Conservation (phyloP, 345 rosid species). For the Melaleuca quinquenervia region DNA sequence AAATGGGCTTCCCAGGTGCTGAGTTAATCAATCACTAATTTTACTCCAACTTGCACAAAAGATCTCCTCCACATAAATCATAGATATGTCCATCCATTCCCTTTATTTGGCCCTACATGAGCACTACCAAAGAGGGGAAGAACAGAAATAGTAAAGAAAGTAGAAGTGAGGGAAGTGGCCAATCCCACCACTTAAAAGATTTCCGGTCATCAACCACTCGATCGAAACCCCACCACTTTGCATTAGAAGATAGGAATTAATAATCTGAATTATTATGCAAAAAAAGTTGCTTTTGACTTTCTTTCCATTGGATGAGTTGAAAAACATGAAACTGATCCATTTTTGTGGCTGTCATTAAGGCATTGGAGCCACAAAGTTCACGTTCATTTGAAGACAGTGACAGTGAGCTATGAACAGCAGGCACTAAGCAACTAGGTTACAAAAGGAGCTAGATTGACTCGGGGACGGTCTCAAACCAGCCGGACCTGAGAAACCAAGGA, state of each 20-base stretch:
- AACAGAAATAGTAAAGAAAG: constrained; percentile 3
- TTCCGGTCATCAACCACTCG: constrained; percentile 40
- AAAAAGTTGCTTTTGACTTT: neutral
- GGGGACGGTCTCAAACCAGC: neutral
- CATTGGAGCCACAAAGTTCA: neutral
- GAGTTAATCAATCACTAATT: neutral
- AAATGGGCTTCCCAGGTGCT: neutral
- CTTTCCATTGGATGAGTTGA: neutral
- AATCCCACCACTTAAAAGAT: constrained; percentile 5
- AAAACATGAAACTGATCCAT: neutral
- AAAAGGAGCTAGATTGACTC: neutral
- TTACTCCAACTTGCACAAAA: constrained; percentile 13
- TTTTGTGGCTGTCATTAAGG: neutral
- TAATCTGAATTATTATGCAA: neutral
- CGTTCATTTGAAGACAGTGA: neutral
- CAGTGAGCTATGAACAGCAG: neutral
- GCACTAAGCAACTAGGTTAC: neutral
- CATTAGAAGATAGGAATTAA: neutral
- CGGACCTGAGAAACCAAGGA: neutral
- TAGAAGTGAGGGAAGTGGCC: neutral
- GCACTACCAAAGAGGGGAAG: constrained; percentile 13
- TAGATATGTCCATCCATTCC: constrained; percentile 19
- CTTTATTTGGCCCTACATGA: constrained; percentile 22
- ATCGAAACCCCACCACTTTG: constrained; percentile 22
- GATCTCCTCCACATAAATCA: constrained; percentile 18